These are phyloP conservation scores for Fusarium gaditjirri DNA, from an alignment of 2,329 filamentous ascomycete genomes.

Conservation along the genomic window DNA sequence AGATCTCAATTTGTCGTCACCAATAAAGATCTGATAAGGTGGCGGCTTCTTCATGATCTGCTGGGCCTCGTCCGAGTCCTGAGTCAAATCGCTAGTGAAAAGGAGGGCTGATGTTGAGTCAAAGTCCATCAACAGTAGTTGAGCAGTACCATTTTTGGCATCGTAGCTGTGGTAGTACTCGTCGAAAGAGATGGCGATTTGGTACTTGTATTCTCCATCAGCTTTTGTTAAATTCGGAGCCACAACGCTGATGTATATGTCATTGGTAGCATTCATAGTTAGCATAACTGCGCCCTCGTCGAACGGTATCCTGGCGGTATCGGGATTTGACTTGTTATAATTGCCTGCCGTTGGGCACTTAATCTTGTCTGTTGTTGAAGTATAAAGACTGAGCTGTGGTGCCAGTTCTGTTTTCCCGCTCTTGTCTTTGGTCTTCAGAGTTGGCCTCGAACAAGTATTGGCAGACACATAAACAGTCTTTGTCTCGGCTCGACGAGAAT, in stretches of 20 bases:
- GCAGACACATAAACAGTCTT: constrained; percentile 80
- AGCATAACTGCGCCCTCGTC: constrained; percentile 76
- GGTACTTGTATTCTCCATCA: constrained; percentile 77
- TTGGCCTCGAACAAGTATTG: constrained; percentile 85
- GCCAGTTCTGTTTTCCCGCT: constrained; percentile 46
- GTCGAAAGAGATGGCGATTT: constrained; percentile 86
- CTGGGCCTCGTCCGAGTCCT: constrained; percentile 65
- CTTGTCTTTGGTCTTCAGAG: constrained; percentile 46
- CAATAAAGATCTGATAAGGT: constrained; percentile 83
- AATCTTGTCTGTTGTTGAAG: constrained; percentile 66
- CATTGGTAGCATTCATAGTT: constrained; percentile 68
- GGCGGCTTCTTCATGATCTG: constrained; percentile 60
- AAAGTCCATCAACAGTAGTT: constrained; percentile 84
- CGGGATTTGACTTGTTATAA: constrained; percentile 30
- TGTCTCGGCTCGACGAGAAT: constrained; percentile 45
- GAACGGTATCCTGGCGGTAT: constrained; percentile 58
- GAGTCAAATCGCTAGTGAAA: constrained; percentile 78
- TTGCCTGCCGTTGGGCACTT: constrained; percentile 45
- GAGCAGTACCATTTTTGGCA: constrained; percentile 52
- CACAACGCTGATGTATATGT: constrained; percentile 80
- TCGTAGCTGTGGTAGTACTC: constrained; percentile 76
- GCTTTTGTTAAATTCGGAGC: constrained; percentile 75
- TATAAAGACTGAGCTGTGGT: constrained; percentile 81
- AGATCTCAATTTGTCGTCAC: constrained; percentile 66
- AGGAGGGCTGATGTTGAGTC: constrained; percentile 83